Base-by-base conservation (phyloP, 2,329 filamentous ascomycete species). In the Rutstroemia sp. region DNA sequence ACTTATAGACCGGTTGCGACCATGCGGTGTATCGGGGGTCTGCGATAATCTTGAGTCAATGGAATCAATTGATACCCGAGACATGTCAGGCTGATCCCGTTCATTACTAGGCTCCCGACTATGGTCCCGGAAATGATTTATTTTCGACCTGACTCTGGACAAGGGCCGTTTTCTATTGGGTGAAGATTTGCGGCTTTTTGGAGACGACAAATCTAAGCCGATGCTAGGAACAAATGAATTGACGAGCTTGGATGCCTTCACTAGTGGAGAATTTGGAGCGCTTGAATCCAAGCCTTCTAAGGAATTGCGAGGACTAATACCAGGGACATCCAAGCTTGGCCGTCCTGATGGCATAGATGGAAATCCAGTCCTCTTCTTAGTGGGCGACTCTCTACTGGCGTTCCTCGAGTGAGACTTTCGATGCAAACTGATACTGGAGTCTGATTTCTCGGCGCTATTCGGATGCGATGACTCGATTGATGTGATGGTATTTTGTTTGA, bases 201-300 rank as follows among this genome's bases (percentile, higher is more conserved):
- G 74, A 1, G 84, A 80, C 3, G 86, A 88, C 8, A 87, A 68
- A 56, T 87, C 84, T 61, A 81, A 77, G 21, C 79, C 79, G 58
- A 85, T 80, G 12, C 78, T 78, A 4, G 82, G 81, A 34, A 34
- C 30, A 51, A 79, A 75, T 1, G 73, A 71, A 57, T 65, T 61
- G 16, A 58, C 41, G 6, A 60, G 21, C 37, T 54, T 64, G 8
- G 56, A 54, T 16, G 65, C 60, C 53, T 58, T 63, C 1, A 57
- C 37, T 44, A 65, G 57, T 12, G 68, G 68, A 30, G 68, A 69
- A 51, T 64, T 69, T 25, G 68, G 67, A 23, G 63, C 73, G 63
- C 64, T 81, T 70, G 58, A 76, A 68, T 69, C 76, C 14, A 71
- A 65, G 37, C 71, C 74, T 41, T 77, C 74, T 9, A 73, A 61